Evolutionary conservation across 805 yeast genomes (phyloP).

Genomic region (Teunomyces lycoperdinae): DNA sequence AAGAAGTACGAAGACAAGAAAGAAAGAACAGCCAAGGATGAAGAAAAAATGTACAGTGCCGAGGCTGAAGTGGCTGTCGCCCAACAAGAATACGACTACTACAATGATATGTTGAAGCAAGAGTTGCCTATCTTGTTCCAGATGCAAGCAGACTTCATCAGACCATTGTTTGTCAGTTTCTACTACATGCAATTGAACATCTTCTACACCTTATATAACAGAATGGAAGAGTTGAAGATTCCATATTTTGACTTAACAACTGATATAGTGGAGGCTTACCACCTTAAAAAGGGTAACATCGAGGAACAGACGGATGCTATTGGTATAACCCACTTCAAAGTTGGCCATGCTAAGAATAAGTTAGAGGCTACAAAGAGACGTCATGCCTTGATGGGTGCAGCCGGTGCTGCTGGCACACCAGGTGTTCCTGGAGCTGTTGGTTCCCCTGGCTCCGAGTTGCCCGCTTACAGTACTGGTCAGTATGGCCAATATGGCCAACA

Average conservation of each 20-base stretch:
- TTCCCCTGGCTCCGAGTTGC: constrained; percentile 14
- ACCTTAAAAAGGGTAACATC: constrained; percentile 80
- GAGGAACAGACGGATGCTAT: constrained; percentile 88
- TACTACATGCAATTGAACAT: constrained; percentile 98
- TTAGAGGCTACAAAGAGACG: constrained; percentile 80
- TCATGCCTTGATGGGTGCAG: constrained; percentile 47
- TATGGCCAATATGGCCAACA: constrained; percentile 18
- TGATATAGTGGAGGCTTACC: constrained; percentile 80
- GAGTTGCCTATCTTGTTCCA: constrained; percentile 87
- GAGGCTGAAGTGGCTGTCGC: constrained; percentile 90
- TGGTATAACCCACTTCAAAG: constrained; percentile 85
- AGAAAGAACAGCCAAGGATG: constrained; percentile 84
- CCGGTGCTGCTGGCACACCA: constrained; percentile 20
- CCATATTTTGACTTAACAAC: constrained; percentile 88
- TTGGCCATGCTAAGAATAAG: constrained; percentile 83
- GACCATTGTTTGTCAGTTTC: constrained; percentile 89
- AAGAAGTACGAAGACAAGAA: constrained; percentile 77
- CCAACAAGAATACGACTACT: constrained; percentile 93
- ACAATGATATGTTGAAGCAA: constrained; percentile 87
- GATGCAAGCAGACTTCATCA: constrained; percentile 87
- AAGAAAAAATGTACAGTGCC: constrained; percentile 82
- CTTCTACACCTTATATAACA: constrained; percentile 84
- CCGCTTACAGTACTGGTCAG: constrained; percentile 9
- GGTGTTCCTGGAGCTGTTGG: constrained; percentile 11
- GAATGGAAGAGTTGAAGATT: constrained; percentile 94